phyloP scores from a whole-genome alignment of 75 land plant genomes.

The Cryptomeria japonica region DNA sequence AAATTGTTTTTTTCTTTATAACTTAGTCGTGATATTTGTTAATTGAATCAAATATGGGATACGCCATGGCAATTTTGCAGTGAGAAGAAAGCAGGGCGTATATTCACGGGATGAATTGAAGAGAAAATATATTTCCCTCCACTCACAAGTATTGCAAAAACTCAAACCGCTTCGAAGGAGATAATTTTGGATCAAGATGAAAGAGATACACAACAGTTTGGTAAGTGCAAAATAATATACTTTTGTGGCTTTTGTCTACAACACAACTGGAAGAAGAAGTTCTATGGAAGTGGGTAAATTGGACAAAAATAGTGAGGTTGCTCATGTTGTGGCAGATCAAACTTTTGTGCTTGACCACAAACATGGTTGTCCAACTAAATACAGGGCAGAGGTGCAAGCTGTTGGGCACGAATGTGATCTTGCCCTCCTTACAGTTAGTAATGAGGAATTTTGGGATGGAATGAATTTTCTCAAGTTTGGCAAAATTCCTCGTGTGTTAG shows the following conservation, averaged over 20 bases:
- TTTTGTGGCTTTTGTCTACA: background rate
- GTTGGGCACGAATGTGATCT: constrained; percentile 95
- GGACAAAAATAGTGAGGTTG: constrained; percentile 15
- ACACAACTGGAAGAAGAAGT: background rate
- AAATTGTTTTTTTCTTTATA: background rate
- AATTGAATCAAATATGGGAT: background rate
- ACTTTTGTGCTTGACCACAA: constrained; percentile 87
- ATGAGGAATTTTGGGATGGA: constrained; percentile 89
- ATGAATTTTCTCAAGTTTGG: constrained; percentile 33
- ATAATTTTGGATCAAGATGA: constrained; percentile 60
- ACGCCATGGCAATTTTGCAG: constrained; percentile 49
- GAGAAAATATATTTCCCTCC: constrained; percentile 91
- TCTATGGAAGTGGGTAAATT: background rate
- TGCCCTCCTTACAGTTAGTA: constrained; percentile 77
- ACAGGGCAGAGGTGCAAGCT: constrained; percentile 78
- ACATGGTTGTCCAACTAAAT: constrained; percentile 89
- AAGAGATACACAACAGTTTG: constrained; percentile 86
- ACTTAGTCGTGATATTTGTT: background rate
- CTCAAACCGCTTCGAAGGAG: constrained; percentile 82
- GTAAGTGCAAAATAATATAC: constrained; percentile 34
- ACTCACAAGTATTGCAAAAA: constrained; percentile 85
- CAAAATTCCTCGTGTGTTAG: no score
- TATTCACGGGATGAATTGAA: constrained; percentile 84
- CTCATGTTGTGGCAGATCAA: constrained; percentile 94
- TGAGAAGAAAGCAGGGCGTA: constrained; percentile 68